Evolutionary conservation across 1,284 basidiomycete species (phyloP).

Genomic region (Ceratobasidium sp.): DNA sequence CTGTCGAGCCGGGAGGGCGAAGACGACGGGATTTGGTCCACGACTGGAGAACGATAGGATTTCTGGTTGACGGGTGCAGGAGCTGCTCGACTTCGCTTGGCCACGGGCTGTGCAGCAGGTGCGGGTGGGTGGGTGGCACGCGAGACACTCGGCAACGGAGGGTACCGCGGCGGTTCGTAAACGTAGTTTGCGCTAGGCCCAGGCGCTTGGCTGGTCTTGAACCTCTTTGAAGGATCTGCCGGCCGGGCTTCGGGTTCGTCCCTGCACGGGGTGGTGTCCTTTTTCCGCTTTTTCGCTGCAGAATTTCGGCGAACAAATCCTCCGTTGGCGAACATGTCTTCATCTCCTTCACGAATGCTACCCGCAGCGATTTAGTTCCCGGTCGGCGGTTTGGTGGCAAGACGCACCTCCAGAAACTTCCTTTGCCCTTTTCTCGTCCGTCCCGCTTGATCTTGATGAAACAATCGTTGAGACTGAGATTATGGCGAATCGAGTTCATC

Average conservation of each 20-base stretch:
- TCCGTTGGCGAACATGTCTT: slow-evolving; percentile 40
- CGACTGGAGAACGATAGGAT: slow-evolving; percentile 16
- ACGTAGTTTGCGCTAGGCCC: slow-evolving; percentile 24
- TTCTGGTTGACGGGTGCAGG: slow-evolving; percentile 23
- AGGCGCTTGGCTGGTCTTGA: slow-evolving; percentile 17
- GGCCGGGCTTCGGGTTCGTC: slow-evolving; percentile 9
- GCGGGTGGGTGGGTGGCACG: background rate
- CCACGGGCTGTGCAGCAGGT: slow-evolving; percentile 1
- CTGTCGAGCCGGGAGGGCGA: slow-evolving; percentile 15
- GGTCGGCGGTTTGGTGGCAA: background rate
- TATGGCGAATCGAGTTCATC: slow-evolving; percentile 46
- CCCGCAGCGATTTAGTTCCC: background rate
- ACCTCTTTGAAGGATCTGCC: slow-evolving; percentile 10
- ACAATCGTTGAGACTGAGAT: slow-evolving; percentile 45
- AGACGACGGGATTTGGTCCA: slow-evolving; percentile 14
- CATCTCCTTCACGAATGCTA: slow-evolving; percentile 33
- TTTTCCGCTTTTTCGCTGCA: slow-evolving; percentile 35
- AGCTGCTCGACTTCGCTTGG: slow-evolving; percentile 10
- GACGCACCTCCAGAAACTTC: slow-evolving; percentile 43
- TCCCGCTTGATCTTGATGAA: slow-evolving; percentile 45
- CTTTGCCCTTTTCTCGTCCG: slow-evolving; percentile 45
- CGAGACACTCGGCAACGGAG: slow-evolving; percentile 15
- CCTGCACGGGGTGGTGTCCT: slow-evolving; percentile 11
- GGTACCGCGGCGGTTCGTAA: slow-evolving; percentile 31
- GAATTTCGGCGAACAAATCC: slow-evolving; percentile 37